Evolutionary conservation across 805 yeast genomes (phyloP).

Genomic region (Spathaspora arborariae): DNA sequence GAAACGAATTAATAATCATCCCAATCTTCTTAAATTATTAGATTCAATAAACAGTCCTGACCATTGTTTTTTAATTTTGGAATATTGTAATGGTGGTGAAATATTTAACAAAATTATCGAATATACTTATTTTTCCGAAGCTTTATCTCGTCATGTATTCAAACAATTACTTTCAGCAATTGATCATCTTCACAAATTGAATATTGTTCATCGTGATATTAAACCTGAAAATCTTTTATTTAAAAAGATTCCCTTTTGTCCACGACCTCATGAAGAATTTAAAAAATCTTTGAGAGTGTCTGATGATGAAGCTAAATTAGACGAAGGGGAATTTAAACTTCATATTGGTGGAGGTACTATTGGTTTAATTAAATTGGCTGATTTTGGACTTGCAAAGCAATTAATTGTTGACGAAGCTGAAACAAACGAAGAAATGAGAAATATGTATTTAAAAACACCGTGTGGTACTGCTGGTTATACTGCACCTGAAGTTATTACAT

Average conservation of each 20-base stretch:
- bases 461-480: constrained; percentile 78
- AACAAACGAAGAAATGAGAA: not conserved
- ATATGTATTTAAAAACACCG: constrained; percentile 52
- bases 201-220: constrained; percentile 75
- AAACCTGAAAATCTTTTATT: constrained; percentile 77
- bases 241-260: constrained; percentile 47
- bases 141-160: constrained; percentile 68
- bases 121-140: constrained; percentile 72
- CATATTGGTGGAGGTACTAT: constrained; percentile 61
- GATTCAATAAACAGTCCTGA: constrained; percentile 49
- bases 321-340: constrained; percentile 55
- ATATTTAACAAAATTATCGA: constrained; percentile 76
- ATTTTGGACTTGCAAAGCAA: constrained; percentile 66
- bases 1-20: constrained; percentile 57
- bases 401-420: constrained; percentile 27
- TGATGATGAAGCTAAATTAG: constrained; percentile 57
- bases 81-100: constrained; percentile 75
- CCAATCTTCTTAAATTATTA: constrained; percentile 55
- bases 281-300: constrained; percentile 37
- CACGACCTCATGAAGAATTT: constrained; percentile 32
- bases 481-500: constrained; percentile 65
- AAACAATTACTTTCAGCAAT: constrained; percentile 68
- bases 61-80: constrained; percentile 62
- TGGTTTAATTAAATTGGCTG: constrained; percentile 63
- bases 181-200: constrained; percentile 62